Evolutionary conservation across 2,329 filamentous ascomycete species (phyloP).

Genomic region (Plectosphaerella sp.): DNA sequence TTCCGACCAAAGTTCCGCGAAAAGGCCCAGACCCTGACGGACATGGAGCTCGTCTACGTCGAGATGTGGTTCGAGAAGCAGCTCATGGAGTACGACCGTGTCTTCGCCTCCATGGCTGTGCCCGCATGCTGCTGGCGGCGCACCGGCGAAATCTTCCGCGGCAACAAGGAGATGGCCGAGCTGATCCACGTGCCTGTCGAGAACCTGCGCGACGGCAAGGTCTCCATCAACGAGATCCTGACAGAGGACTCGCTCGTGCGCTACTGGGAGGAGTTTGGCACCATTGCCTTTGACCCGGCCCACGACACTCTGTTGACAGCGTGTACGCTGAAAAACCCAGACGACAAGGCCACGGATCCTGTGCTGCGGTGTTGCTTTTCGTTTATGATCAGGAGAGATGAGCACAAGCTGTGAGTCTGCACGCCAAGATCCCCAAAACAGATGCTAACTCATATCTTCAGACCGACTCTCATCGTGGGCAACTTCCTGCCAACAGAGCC

Average conservation of each 20-base stretch:
- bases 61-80: slow-evolving; percentile 99
- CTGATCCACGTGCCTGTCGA: slow-evolving; percentile 91
- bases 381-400: slow-evolving; percentile 91
- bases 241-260: slow-evolving; percentile 91
- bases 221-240: slow-evolving; percentile 92
- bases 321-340: slow-evolving; percentile 83
- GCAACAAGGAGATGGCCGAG: slow-evolving; percentile 98
- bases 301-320: slow-evolving; percentile 95
- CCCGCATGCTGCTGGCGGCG: slow-evolving; percentile 96
- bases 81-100: slow-evolving; percentile 95
- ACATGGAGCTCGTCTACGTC: slow-evolving; percentile 89
- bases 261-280: slow-evolving; percentile 99
- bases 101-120: slow-evolving; percentile 98
- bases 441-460: slow-evolving; percentile 36
- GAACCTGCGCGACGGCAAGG: slow-evolving; percentile 83
- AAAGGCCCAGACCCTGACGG: slow-evolving; percentile 85
- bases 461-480: slow-evolving; percentile 89
- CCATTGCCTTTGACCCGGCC: slow-evolving; percentile 89
- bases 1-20: slow-evolving; percentile 96
- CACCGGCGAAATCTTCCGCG: slow-evolving; percentile 94
- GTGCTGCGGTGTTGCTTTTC: slow-evolving; percentile 94
- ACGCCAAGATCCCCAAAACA: neutral
- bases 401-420: slow-evolving; percentile 85
- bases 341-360: slow-evolving; percentile 61
- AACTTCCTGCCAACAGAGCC: slow-evolving; percentile 91